These are phyloP conservation scores for Logfia minima DNA, from an alignment of 129 eudicot species.

Conservation along the genomic window DNA sequence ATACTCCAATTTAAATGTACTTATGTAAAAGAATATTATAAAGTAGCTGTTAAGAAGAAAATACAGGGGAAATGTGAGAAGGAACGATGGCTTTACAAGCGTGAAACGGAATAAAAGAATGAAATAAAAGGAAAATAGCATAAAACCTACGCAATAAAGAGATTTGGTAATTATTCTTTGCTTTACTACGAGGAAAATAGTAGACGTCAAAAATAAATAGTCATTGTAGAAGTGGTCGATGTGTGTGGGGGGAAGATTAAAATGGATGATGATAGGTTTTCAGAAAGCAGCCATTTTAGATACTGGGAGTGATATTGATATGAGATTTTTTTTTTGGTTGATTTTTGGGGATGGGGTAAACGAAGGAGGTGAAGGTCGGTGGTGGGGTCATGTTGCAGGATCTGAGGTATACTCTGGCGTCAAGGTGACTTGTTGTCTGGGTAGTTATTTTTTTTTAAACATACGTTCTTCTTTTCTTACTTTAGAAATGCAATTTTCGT, in stretches of 20 bases:
- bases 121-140: slow-evolving; percentile 4
- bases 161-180: slow-evolving; percentile 7
- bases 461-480: too few relatives aligned
- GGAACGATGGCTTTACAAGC: slow-evolving; percentile 33
- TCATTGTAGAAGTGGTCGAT: background rate
- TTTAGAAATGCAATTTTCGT: too few relatives aligned
- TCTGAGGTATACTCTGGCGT: too few relatives aligned
- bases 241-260: background rate
- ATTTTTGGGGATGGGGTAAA: too few relatives aligned
- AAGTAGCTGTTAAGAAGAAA: slow-evolving; percentile 24
- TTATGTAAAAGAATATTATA: background rate
- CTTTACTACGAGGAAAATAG: slow-evolving; percentile 4
- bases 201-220: background rate
- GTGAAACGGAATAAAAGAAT: slow-evolving; percentile 33
- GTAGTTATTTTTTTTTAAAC: too few relatives aligned
- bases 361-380: too few relatives aligned
- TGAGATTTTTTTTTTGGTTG: too few relatives aligned
- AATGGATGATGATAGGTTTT: too few relatives aligned
- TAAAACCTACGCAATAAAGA: slow-evolving; percentile 36
- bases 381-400: too few relatives aligned
- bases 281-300: too few relatives aligned
- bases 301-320: too few relatives aligned
- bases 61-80: slow-evolving; percentile 6
- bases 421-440: too few relatives aligned
- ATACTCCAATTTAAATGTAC: background rate